Evolutionary conservation across 2,329 filamentous ascomycete genomes (phyloP).

Genomic region (Didymella exigua): DNA sequence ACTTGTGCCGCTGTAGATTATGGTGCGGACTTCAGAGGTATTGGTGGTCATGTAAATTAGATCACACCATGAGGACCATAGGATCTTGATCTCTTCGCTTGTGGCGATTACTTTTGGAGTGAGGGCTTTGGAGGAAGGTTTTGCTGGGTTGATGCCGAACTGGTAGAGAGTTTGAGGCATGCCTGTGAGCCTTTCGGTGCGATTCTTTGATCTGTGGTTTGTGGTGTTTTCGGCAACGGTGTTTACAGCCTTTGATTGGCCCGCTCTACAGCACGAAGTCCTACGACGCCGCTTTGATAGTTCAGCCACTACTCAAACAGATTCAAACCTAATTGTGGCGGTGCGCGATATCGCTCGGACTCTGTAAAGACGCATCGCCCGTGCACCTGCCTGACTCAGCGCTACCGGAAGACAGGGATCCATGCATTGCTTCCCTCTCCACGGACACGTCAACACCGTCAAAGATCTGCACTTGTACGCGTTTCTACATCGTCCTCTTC

Average conservation of each 20-base stretch:
- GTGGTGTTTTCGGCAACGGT: no score
- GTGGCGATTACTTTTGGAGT: constrained; percentile 6
- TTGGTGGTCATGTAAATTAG: constrained; percentile 14
- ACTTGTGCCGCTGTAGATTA: constrained; percentile 29
- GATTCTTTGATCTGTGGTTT: no score
- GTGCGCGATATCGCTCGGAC: neutral
- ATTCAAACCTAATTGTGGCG: neutral
- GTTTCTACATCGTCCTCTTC: neutral
- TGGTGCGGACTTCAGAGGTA: neutral
- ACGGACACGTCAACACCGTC: constrained; percentile 17
- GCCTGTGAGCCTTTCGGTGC: no score
- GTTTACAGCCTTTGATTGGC: neutral
- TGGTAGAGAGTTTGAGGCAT: constrained; percentile 9
- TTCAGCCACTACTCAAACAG: neutral
- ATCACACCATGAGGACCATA: constrained; percentile 45
- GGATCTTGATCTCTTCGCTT: neutral
- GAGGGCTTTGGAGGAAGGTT: neutral
- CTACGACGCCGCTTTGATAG: neutral
- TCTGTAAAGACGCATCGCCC: neutral
- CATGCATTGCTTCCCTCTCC: neutral
- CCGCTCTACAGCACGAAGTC: neutral
- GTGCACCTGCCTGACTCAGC: neutral
- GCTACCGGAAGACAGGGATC: constrained; percentile 16
- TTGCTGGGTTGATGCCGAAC: constrained; percentile 6
- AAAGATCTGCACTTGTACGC: constrained; percentile 12